Evolutionary conservation across 257 asterid species (phyloP).

Genomic region (Solanum clarkiae): DNA sequence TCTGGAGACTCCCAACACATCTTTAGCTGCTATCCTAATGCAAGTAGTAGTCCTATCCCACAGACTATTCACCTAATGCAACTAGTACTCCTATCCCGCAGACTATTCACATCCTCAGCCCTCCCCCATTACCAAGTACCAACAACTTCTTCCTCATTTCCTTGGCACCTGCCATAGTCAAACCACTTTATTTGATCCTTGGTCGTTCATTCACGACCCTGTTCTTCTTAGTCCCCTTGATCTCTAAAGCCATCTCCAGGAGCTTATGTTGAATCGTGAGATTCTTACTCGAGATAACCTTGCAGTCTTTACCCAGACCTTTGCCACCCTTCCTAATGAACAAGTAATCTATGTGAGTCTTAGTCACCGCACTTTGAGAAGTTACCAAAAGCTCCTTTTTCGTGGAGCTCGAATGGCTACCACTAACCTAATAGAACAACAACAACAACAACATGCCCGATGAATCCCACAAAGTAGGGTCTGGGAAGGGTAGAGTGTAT

Average conservation of each 20-base stretch:
- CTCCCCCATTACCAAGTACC: neutral
- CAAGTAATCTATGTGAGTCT: neutral
- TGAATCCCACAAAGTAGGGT: no score
- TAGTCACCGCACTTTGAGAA: neutral
- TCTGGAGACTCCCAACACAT: neutral
- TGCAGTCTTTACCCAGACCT: neutral
- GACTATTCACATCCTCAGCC: neutral
- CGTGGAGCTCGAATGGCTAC: no score
- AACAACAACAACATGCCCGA: no score
- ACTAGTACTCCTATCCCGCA: neutral
- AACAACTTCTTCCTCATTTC: neutral
- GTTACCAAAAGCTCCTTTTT: neutral
- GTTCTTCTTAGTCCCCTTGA: neutral
- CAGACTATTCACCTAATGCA: neutral
- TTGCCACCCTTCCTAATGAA: neutral
- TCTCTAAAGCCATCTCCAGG: neutral
- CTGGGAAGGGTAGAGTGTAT: no score
- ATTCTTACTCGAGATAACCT: neutral
- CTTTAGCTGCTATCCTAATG: neutral
- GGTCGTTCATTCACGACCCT: neutral
- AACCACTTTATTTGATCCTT: neutral
- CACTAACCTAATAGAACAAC: neutral
- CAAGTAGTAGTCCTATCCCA: neutral
- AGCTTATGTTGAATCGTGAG: neutral
- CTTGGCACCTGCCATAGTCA: neutral